Conservation (phyloP, 1,139 yeast genomes). For the Magnusiomyces magnusii region DNA sequence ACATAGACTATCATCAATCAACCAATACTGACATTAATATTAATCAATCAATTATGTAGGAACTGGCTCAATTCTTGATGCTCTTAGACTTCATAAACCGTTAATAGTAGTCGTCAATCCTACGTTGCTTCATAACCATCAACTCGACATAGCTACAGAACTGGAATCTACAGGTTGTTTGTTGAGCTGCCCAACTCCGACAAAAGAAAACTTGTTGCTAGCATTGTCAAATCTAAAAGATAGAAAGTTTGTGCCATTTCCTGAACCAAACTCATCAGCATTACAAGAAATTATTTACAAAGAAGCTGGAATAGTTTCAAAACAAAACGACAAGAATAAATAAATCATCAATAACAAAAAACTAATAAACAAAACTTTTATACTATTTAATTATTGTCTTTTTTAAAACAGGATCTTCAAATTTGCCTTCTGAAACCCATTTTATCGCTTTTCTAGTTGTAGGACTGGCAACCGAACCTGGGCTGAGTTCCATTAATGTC, state of each 20-base stretch:
- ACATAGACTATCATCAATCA: neutral
- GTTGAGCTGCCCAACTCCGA: conserved; percentile 2
- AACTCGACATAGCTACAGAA: conserved; percentile 58
- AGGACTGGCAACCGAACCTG: conserved; percentile 32
- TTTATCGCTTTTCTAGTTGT: conserved; percentile 28
- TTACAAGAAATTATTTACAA: neutral
- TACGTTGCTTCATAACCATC: conserved; percentile 78
- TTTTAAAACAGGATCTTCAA: conserved; percentile 23
- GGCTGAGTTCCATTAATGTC: conserved; percentile 31
- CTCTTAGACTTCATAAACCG: conserved; percentile 48
- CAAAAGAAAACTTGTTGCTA: neutral
- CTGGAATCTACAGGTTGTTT: neutral
- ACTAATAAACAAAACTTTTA: too few relatives aligned
- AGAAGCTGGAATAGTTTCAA: neutral
- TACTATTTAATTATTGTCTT: too few relatives aligned
- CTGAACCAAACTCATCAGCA: neutral
- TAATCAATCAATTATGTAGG: conserved; percentile 26
- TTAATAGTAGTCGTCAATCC: conserved; percentile 67
- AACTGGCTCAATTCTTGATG: conserved; percentile 85
- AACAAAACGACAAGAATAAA: neutral
- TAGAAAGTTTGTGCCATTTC: neutral
- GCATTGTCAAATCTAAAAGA: neutral
- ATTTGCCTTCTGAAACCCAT: conserved; percentile 31
- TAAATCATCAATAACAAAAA: too few relatives aligned
- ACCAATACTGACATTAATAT: neutral